These are phyloP conservation scores for Trametes sanguinea DNA, from an alignment of 768 basidiomycete species.

Conservation along the genomic window DNA sequence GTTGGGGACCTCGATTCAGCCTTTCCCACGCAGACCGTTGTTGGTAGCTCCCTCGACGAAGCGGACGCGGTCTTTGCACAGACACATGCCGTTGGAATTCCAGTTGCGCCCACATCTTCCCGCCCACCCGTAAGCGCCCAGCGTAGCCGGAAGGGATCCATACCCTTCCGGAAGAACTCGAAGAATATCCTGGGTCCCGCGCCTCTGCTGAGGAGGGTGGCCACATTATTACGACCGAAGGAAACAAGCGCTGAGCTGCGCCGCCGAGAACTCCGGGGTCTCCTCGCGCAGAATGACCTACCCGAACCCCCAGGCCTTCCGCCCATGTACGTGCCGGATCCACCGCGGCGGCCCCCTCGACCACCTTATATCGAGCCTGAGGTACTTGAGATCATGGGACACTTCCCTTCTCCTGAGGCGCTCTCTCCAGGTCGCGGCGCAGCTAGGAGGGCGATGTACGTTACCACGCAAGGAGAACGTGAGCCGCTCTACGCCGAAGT, in stretches of 20 bases:
- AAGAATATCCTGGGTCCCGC: neutral
- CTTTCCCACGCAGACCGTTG: neutral
- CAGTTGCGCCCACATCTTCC: neutral
- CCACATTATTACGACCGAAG: neutral
- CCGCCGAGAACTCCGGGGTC: neutral
- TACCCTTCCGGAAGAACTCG: neutral
- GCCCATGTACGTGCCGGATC: neutral
- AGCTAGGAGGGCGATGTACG: neutral
- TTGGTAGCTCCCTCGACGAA: neutral
- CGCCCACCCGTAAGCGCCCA: neutral
- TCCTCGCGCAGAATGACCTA: neutral
- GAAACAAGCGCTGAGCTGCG: neutral
- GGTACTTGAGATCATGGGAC: neutral
- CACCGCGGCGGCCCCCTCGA: conserved; percentile 1
- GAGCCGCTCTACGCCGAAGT: neutral
- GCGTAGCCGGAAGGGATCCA: neutral
- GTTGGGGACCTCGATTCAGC: neutral
- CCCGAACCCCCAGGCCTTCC: neutral
- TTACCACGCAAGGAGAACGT: neutral
- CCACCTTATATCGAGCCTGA: neutral
- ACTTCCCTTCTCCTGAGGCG: neutral
- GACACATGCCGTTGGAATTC: neutral
- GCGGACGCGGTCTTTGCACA: neutral
- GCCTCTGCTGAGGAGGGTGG: neutral
- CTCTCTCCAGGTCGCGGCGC: neutral